Evolutionary conservation across 148 eudicot genomes (phyloP).

Genomic region (Tetragonia tetragonoides): DNA sequence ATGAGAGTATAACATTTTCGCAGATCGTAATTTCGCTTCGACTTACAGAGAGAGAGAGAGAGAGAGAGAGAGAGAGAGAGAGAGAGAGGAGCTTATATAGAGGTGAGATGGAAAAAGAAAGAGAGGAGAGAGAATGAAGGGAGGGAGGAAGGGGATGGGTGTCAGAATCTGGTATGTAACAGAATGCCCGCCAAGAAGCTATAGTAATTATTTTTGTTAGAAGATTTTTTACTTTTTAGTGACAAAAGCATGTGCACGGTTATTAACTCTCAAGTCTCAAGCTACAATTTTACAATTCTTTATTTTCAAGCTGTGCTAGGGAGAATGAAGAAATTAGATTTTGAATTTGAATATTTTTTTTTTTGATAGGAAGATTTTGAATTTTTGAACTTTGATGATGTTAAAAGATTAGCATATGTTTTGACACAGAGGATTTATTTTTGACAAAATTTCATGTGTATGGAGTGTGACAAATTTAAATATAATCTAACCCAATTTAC

Average conservation of each 20-base stretch:
- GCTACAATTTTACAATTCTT: too few species aligned
- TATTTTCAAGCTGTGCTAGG: too few species aligned
- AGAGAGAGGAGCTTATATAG: neutral
- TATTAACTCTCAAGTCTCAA: neutral
- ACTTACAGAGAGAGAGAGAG: constrained; percentile 8
- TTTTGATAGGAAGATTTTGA: too few species aligned
- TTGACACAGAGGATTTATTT: too few species aligned
- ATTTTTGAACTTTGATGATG: too few species aligned
- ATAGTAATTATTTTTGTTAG: neutral
- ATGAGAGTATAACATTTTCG: constrained; percentile 76
- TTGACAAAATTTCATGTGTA: too few species aligned
- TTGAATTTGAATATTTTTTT: too few species aligned
- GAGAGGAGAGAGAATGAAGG: neutral
- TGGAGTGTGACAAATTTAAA: too few species aligned
- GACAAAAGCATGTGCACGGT: constrained; percentile 8
- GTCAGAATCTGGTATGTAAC: constrained; percentile 28
- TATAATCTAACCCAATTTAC: too few species aligned
- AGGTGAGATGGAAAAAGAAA: too few species aligned
- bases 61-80: neutral
- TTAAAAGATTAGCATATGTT: too few species aligned
- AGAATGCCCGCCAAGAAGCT: constrained; percentile 34
- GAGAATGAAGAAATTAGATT: too few species aligned
- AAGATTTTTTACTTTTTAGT: neutral
- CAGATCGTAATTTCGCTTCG: neutral
- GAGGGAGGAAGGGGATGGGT: neutral